These are phyloP conservation scores for Candida golubevii DNA, from an alignment of 805 yeast species.

Conservation along the genomic window DNA sequence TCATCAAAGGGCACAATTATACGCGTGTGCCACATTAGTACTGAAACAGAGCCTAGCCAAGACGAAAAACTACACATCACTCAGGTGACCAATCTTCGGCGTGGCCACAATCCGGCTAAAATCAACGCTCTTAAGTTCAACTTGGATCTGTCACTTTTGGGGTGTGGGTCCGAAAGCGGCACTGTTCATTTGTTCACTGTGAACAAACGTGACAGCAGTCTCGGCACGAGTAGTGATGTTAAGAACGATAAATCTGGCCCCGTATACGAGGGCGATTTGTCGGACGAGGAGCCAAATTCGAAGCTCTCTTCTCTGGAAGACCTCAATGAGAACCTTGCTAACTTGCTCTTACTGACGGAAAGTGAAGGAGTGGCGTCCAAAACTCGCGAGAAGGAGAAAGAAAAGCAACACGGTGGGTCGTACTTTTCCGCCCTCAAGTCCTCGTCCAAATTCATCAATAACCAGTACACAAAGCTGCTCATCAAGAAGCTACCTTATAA, in stretches of 20 bases:
- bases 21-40: slow-evolving; percentile 27
- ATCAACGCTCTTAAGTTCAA: slow-evolving; percentile 35
- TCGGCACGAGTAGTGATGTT: background rate
- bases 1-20: slow-evolving; percentile 42
- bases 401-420: slow-evolving; percentile 10
- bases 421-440: slow-evolving; percentile 22
- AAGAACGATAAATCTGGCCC: slow-evolving; percentile 4
- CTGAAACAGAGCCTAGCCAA: background rate
- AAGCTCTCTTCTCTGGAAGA: slow-evolving; percentile 33
- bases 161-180: slow-evolving; percentile 38
- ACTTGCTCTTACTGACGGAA: slow-evolving; percentile 26
- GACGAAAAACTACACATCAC: slow-evolving; percentile 17
- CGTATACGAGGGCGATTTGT: slow-evolving; percentile 9
- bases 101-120: slow-evolving; percentile 37
- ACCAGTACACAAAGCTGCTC: slow-evolving; percentile 34
- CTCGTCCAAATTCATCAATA: slow-evolving; percentile 29
- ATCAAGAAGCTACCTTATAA: slow-evolving; percentile 39
- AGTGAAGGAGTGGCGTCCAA: slow-evolving; percentile 5
- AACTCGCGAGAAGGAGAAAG: background rate
- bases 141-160: slow-evolving; percentile 29
- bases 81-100: slow-evolving; percentile 32
- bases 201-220: background rate
- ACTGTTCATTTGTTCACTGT: slow-evolving; percentile 40
- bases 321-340: slow-evolving; percentile 40
- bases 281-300: slow-evolving; percentile 19